Percentiles rank a stretch among this genome's conserved stretches.
Evolutionary conservation across 495 filamentous ascomycete species (phyloP).

Genomic region (Penicillium herquei): DNA sequence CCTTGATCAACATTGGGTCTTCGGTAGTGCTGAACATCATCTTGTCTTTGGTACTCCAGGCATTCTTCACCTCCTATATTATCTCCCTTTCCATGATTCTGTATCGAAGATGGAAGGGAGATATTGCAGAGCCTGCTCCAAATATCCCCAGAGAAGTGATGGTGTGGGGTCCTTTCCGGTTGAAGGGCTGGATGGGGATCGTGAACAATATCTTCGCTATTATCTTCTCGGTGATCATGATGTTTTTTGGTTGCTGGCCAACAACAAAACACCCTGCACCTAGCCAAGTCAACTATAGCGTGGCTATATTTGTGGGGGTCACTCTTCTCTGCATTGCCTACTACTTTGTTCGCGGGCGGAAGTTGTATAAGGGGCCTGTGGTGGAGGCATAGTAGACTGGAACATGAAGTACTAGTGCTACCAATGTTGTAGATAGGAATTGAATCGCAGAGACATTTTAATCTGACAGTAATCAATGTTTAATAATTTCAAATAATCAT

Average conservation of each 20-base stretch:
- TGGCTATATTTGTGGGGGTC: background rate
- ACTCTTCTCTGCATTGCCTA: background rate
- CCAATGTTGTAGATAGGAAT: too few relatives aligned
- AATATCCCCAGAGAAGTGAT: background rate
- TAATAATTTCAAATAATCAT: too few relatives aligned
- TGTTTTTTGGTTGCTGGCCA: constrained; percentile 1
- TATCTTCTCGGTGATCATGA: background rate
- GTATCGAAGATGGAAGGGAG: background rate
- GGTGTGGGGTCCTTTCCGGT: background rate
- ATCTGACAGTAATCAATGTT: too few relatives aligned
- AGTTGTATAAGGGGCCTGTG: background rate
- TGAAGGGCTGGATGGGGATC: constrained; percentile 2
- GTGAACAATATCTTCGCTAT: constrained; percentile 1
- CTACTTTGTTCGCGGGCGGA: background rate
- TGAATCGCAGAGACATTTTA: too few relatives aligned
- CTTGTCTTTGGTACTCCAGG: background rate
- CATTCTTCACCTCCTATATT: background rate
- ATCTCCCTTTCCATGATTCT: background rate
- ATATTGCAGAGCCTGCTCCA: background rate
- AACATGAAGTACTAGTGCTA: too few relatives aligned
- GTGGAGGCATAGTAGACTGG: background rate
- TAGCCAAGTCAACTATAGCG: background rate
- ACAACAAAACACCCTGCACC: background rate
- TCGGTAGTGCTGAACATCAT: background rate
- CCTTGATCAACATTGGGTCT: constrained; percentile 2